A percentile compares a stretch with the other conserved stretches of the same genome.
phyloP scores from a whole-genome alignment of 2,329 filamentous ascomycete species.

The Gyromitra esculenta region DNA sequence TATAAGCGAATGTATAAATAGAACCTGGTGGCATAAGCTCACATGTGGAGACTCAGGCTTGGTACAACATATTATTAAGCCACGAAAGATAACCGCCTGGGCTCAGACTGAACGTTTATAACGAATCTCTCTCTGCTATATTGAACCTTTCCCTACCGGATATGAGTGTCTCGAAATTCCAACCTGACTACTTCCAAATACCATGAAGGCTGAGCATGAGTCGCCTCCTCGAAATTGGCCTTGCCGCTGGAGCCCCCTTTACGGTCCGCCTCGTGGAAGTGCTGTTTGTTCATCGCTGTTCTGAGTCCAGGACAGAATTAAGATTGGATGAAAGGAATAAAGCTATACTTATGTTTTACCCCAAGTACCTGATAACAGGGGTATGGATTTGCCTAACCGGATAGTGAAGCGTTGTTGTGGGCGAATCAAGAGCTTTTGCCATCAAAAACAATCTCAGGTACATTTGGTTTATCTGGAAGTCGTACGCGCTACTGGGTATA shows the following conservation, averaged over 20 bases:
- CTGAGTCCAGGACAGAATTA: not conserved
- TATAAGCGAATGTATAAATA: slow-evolving; percentile 8
- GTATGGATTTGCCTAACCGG: no score
- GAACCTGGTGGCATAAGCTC: not conserved
- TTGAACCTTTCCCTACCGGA: not conserved
- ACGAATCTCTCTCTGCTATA: not conserved
- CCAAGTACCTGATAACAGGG: no score
- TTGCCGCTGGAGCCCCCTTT: not conserved
- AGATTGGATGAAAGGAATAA: not conserved
- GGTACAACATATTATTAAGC: not conserved
- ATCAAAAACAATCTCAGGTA: not conserved
- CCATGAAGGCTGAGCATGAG: not conserved
- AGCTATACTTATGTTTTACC: not conserved
- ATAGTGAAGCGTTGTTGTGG: no score
- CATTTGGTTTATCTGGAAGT: not conserved
- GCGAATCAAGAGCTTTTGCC: no score
- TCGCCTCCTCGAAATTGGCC: not conserved
- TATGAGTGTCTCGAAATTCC: not conserved
- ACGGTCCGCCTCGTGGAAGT: not conserved
- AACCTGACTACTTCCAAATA: slow-evolving; percentile 1
- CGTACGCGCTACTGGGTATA: no score
- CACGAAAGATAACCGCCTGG: not conserved
- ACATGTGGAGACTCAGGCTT: slow-evolving; percentile 2
- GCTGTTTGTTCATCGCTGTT: not conserved
- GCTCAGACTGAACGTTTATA: not conserved